phyloP scores from a whole-genome alignment of 495 filamentous ascomycete genomes.

The Penicillium samsonianum region DNA sequence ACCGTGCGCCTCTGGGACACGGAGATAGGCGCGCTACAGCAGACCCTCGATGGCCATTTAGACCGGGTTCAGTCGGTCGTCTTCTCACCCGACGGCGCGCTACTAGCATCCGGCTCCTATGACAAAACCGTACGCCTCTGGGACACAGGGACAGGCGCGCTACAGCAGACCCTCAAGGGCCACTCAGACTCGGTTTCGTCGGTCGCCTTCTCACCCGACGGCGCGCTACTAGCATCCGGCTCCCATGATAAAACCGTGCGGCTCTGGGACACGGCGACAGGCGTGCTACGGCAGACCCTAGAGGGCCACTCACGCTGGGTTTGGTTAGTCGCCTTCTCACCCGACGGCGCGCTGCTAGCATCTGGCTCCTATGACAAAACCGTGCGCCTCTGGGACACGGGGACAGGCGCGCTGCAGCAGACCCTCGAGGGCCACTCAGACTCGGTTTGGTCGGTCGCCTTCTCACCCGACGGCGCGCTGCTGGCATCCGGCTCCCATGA shows the following conservation, averaged over 20 bases:
- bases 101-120: neutral
- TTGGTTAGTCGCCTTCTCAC: no score
- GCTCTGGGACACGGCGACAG: constrained; percentile 30
- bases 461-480: no score
- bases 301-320: constrained; percentile 25
- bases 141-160: constrained; percentile 13
- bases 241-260: constrained; percentile 18
- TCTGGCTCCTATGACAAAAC: constrained; percentile 16
- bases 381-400: constrained; percentile 16
- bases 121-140: constrained; percentile 4
- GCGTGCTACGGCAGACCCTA: neutral
- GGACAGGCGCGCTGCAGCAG: constrained; percentile 4
- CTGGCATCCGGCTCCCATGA: no score
- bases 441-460: no score
- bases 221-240: no score
- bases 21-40: neutral
- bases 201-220: no score
- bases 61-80: constrained; percentile 7
- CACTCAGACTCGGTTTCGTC: no score
- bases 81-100: neutral
- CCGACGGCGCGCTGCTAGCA: constrained; percentile 23
- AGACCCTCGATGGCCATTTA: constrained; percentile 26
- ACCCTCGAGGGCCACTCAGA: no score
- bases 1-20: constrained; percentile 29
- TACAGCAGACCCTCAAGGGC: no score